These are phyloP conservation scores for Eustoma russellianum DNA, from an alignment of 257 asterid genomes.

Conservation along the genomic window DNA sequence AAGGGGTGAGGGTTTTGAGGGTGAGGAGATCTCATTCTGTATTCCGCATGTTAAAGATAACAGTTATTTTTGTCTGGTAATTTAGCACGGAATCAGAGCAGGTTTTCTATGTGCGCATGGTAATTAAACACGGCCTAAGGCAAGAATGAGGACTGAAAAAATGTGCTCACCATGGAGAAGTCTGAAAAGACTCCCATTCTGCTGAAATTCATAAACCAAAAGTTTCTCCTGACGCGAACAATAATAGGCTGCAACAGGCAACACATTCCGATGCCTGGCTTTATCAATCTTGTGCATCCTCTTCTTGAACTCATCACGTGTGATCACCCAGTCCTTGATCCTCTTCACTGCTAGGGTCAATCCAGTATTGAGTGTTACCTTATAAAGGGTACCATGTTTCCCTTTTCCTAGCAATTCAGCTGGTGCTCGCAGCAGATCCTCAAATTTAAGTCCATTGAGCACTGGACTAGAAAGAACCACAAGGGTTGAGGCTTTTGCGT, in stretches of 20 bases:
- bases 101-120: too few relatives aligned
- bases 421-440: constrained; percentile 62
- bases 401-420: constrained; percentile 63
- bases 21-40: too few relatives aligned
- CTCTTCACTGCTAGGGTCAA: constrained; percentile 55
- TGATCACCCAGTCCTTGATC: constrained; percentile 53
- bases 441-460: constrained; percentile 37
- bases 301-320: constrained; percentile 42
- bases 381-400: constrained; percentile 50
- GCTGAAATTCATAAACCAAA: constrained; percentile 55
- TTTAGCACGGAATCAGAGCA: too few relatives aligned
- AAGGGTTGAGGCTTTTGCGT: constrained; percentile 38
- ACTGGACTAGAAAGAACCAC: constrained; percentile 35
- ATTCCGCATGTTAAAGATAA: too few relatives aligned
- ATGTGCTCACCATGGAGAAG: constrained; percentile 44
- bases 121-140: too few relatives aligned
- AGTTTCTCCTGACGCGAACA: constrained; percentile 68
- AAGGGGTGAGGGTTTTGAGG: too few relatives aligned
- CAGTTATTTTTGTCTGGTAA: too few relatives aligned
- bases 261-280: constrained; percentile 41
- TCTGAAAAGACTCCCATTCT: constrained; percentile 55
- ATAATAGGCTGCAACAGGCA: constrained; percentile 60
- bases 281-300: constrained; percentile 42
- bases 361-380: constrained; percentile 33
- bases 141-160: not conserved